Evolutionary conservation across 495 filamentous ascomycete genomes (phyloP).

Genomic region (Lentithecium fluviatile): DNA sequence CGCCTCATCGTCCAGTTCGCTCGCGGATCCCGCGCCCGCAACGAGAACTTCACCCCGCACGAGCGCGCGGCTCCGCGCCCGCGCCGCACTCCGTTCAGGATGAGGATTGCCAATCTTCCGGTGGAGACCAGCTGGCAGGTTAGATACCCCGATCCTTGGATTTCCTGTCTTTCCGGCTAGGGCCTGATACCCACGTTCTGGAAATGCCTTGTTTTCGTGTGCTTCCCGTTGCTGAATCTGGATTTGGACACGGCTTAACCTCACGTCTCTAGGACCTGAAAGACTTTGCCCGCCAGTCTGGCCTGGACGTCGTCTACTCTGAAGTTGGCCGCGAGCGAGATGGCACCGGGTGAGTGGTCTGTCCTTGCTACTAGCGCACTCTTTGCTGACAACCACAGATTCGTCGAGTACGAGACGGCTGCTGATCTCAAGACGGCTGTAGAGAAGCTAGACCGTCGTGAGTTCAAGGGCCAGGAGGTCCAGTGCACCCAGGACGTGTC

Average conservation of each 20-base stretch:
- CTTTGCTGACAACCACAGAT: slow-evolving; percentile 57
- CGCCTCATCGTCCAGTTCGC: slow-evolving; percentile 97
- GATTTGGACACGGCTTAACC: slow-evolving; percentile 56
- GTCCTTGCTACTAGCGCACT: not conserved
- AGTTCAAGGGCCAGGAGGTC: slow-evolving; percentile 86
- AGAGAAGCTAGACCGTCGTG: slow-evolving; percentile 84
- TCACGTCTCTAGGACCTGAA: slow-evolving; percentile 86
- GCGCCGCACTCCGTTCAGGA: slow-evolving; percentile 88
- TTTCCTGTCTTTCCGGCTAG: slow-evolving; percentile 1
- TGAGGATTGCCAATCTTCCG: slow-evolving; percentile 96
- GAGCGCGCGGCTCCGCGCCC: slow-evolving; percentile 86
- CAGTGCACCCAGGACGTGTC: slow-evolving; percentile 83
- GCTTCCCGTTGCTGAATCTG: slow-evolving; percentile 42
- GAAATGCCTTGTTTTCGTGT: slow-evolving; percentile 40
- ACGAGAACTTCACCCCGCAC: slow-evolving; percentile 68
- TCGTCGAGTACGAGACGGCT: slow-evolving; percentile 95
- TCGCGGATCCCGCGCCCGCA: slow-evolving; percentile 78
- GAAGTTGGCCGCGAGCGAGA: slow-evolving; percentile 92
- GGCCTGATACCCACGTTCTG: slow-evolving; percentile 5
- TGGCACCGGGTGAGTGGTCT: slow-evolving; percentile 77
- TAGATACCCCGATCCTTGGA: slow-evolving; percentile 52
- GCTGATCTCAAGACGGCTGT: slow-evolving; percentile 86
- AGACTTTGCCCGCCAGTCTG: slow-evolving; percentile 97
- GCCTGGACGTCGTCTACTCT: slow-evolving; percentile 96
- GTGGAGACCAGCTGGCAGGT: slow-evolving; percentile 99